A percentile compares a stretch with the other conserved stretches of the same genome.
Conservation (phyloP, 495 filamentous ascomycete genomes). For the Sphaerosporella brunnea region DNA sequence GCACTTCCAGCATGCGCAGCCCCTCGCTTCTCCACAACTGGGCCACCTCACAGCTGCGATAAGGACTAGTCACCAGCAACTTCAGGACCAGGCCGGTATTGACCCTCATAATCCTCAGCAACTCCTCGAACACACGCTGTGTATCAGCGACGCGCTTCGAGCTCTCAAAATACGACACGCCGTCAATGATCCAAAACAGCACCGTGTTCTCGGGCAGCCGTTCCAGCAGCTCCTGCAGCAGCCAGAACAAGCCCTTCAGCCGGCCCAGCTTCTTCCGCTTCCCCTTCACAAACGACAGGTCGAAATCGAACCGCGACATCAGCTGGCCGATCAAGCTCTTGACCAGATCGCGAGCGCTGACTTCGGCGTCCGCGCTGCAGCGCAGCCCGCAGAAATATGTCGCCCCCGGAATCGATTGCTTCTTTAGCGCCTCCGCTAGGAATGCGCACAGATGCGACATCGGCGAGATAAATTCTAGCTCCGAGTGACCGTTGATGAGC, state of each 20-base stretch:
- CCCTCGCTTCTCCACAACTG: neutral
- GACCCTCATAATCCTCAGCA: neutral
- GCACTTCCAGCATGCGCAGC: conserved; percentile 1
- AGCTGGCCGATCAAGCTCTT: conserved; percentile 8
- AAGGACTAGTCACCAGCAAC: conserved; percentile 5
- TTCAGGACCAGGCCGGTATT: conserved; percentile 2
- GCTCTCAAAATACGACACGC: conserved; percentile 2
- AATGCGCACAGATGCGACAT: conserved; percentile 9
- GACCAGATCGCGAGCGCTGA: conserved; percentile 1
- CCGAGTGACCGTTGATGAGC: conserved; percentile 3
- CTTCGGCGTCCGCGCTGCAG: too few species aligned
- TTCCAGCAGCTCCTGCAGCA: neutral
- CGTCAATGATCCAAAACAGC: conserved; percentile 1
- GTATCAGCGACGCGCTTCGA: neutral
- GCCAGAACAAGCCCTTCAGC: too few species aligned
- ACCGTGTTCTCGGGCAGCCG: neutral
- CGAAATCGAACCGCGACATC: conserved; percentile 6
- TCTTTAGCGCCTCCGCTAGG: neutral
- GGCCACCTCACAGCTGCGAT: conserved; percentile 1
- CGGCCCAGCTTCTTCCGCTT: neutral
- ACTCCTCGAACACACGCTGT: conserved; percentile 3
- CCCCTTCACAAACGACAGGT: conserved; percentile 2
- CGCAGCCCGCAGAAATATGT: conserved; percentile 7
- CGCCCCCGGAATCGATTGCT: neutral
- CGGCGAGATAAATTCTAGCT: conserved; percentile 1